These are phyloP conservation scores for Oropetium thomaeum DNA, from an alignment of 176 grass and related monocot genomes.

Conservation along the genomic window DNA sequence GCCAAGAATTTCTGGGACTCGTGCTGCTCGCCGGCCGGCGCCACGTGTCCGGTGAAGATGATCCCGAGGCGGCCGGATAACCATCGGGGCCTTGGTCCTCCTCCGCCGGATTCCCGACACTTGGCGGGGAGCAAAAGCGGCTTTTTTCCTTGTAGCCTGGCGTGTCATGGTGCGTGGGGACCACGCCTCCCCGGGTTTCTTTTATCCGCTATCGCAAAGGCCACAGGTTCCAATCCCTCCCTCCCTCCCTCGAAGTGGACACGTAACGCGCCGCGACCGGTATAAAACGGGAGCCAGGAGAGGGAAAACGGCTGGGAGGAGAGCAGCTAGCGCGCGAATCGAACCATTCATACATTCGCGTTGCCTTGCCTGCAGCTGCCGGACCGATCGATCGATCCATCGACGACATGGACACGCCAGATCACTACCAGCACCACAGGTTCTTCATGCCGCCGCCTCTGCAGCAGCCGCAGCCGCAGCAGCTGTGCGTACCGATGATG, in stretches of 20 bases:
- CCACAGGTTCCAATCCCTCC: conserved; percentile 41
- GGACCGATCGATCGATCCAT: not conserved
- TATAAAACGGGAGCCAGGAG: conserved; percentile 17
- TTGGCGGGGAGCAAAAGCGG: conserved; percentile 32
- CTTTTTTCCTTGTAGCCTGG: conserved; percentile 39
- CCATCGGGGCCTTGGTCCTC: conserved; percentile 9
- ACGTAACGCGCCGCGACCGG: conserved; percentile 7
- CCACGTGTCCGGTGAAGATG: conserved; percentile 35
- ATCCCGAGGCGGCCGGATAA: conserved; percentile 39
- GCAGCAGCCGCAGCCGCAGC: not conserved
- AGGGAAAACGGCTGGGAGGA: not conserved
- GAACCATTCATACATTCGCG: not conserved
- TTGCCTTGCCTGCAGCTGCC: too few relatives aligned
- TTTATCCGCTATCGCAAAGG: conserved; percentile 28
- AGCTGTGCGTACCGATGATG: conserved; percentile 30
- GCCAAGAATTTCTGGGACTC: not conserved
- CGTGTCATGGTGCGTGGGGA: conserved; percentile 9
- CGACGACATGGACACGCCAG: conserved; percentile 28
- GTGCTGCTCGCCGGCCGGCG: not conserved
- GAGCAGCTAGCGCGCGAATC: not conserved
- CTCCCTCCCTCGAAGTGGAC: conserved; percentile 25
- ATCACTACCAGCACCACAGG: conserved; percentile 15
- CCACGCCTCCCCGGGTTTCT: conserved; percentile 1
- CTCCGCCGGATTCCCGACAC: conserved; percentile 32
- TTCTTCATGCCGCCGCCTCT: conserved; percentile 30